These are phyloP conservation scores for Sporothrix luriei DNA, from an alignment of 2,329 filamentous ascomycete genomes.

Conservation along the genomic window DNA sequence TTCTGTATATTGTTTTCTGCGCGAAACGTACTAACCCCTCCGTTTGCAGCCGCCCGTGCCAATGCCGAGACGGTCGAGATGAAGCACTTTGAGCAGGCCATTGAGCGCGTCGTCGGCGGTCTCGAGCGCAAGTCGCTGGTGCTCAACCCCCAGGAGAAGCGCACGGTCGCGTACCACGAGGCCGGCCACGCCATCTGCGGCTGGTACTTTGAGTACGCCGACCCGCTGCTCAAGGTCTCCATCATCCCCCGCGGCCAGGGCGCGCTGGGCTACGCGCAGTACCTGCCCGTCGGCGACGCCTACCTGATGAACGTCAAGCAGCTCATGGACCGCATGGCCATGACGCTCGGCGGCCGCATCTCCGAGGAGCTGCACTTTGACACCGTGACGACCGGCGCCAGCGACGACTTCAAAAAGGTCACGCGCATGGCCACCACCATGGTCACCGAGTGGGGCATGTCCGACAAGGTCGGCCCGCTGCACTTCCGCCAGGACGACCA, in stretches of 20 bases:
- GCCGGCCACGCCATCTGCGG: conserved; percentile 97
- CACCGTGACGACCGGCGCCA: conserved; percentile 91
- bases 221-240: conserved; percentile 95
- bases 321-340: conserved; percentile 99
- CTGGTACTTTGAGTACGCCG: conserved; percentile 96
- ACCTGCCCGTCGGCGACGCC: conserved; percentile 86
- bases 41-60: conserved; percentile 71
- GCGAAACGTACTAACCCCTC: neutral
- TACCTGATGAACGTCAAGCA: conserved; percentile 96
- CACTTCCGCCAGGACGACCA: conserved; percentile 79
- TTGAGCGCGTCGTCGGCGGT: conserved; percentile 94
- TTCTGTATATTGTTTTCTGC: neutral
- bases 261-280: conserved; percentile 93
- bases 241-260: conserved; percentile 97
- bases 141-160: conserved; percentile 87
- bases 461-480: conserved; percentile 85
- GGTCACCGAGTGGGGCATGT: conserved; percentile 99
- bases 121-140: conserved; percentile 97
- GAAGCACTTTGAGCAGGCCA: conserved; percentile 93
- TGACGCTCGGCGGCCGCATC: conserved; percentile 94
- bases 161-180: conserved; percentile 63
- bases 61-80: conserved; percentile 81
- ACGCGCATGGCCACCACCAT: conserved; percentile 94
- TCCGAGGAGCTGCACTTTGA: conserved; percentile 97
- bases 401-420: conserved; percentile 98